Conservation (phyloP, 352 stramenopile species). For the Achlya hypogyna region DNA sequence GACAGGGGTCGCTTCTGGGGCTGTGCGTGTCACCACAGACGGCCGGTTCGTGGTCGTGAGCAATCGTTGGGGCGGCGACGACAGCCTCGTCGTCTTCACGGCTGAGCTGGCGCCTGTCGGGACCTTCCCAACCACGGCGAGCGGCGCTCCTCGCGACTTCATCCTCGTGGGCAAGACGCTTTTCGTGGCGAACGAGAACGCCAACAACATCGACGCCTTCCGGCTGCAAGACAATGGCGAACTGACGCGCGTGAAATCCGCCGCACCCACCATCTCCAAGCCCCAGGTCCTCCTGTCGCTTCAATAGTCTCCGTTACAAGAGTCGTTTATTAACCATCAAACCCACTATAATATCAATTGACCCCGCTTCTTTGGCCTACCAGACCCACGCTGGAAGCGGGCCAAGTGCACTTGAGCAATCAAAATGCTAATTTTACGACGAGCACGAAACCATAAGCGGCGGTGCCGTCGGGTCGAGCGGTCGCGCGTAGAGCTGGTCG, state of each 20-base stretch:
- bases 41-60: conserved; percentile 5
- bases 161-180: neutral
- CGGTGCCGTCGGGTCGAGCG: conserved; percentile 37
- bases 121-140: neutral
- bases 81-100: conserved; percentile 5
- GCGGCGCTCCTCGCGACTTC: conserved; percentile 1
- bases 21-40: neutral
- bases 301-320: too few species aligned
- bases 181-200: neutral
- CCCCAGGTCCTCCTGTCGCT: neutral
- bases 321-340: too few species aligned
- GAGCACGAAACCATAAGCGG: conserved; percentile 79
- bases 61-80: conserved; percentile 1
- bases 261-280: neutral
- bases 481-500: conserved; percentile 33
- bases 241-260: neutral
- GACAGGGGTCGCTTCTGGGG: neutral
- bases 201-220: conserved; percentile 4
- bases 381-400: too few species aligned
- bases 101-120: neutral
- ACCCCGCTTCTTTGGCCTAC: too few species aligned
- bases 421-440: too few species aligned
- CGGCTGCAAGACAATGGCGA: neutral
- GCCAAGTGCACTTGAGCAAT: too few species aligned
- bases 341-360: too few species aligned